Conservation (phyloP, 108 stramenopile genomes). For the Skeletonema tropicum region DNA sequence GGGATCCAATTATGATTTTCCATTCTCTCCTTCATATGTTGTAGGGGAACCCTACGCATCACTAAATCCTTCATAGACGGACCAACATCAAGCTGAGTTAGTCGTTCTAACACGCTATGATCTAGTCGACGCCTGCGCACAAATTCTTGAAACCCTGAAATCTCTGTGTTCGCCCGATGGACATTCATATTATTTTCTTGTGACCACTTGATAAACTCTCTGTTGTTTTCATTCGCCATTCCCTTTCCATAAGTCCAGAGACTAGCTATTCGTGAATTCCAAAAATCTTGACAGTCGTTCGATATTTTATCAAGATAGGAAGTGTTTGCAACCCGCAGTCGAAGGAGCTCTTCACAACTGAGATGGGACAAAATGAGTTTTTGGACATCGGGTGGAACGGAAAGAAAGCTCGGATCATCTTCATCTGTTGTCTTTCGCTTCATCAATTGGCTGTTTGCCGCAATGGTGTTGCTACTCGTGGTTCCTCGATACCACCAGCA, state of each 20-base stretch:
- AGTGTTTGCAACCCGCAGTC: conserved; percentile 19
- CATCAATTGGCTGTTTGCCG: not conserved
- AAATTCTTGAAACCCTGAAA: conserved; percentile 34
- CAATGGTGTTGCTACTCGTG: no score
- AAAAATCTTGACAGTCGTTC: conserved; percentile 27
- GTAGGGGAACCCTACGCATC: not conserved
- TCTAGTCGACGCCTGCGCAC: conserved; percentile 37
- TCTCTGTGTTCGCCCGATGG: conserved; percentile 8
- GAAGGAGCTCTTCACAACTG: conserved; percentile 13
- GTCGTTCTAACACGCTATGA: not conserved
- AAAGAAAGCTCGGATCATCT: not conserved
- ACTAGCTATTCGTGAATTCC: conserved; percentile 27
- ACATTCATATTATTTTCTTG: conserved; percentile 13
- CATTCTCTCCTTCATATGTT: not conserved
- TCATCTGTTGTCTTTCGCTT: not conserved
- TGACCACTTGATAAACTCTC: conserved; percentile 30
- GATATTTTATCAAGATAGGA: conserved; percentile 32
- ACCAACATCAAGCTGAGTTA: not conserved
- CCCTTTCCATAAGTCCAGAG: conserved; percentile 44
- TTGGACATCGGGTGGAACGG: conserved; percentile 27
- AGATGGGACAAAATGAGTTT: conserved; percentile 18
- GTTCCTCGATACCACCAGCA: no score
- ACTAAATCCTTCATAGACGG: not conserved
- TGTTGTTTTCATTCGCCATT: not conserved
- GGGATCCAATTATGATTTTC: conserved; percentile 11